Evolutionary conservation across 306 rosid species (phyloP), one percentile per base, ranked within the genome.

Genomic region (Trifolium fragiferum): DNA sequence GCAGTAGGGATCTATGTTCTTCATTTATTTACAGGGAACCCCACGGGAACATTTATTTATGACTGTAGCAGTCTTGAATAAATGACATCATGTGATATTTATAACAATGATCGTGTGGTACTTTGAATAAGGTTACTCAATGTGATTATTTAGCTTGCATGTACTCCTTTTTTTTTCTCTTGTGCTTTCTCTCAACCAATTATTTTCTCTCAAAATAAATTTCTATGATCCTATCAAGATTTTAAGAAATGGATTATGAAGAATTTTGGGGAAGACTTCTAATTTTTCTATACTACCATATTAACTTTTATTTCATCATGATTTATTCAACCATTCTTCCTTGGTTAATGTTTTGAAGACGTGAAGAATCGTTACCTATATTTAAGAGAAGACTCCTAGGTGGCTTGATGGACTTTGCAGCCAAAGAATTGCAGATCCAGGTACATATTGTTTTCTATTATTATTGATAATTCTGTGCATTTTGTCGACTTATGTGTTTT

Each of bases 331-430:
- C 74, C 20, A 19, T 70, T 70, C 60, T 81, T 78, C 68, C 76
- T 62, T 77, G 75, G 78, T 68, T 77, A 43, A 66, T 84, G 75
- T 69, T 81, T 86, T 87, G 78, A 83, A 94, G 99, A 82, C 95
- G 97, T 1, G 97, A 94, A 84, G 96, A 94, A 82, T 87, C 96
- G 0, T 81, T 94, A 73, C 96, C 99, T 49, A 85, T 90, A 78
- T 92, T 92, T 83, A 94, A 94, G 82, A 92, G 99, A 86, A 94
- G 95, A 83, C 88, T 94, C 78, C 84, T 94, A 70, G 88, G 96
- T 78, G 87, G 89, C 37, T 81, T 94, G 93, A 76, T 94, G 78
- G 97, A 94, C 82, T 92, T 94, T 68, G 85, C 99, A 4, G 88
- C 92, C 53, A 85, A 87, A 80, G 99, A 94, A 77, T 89, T 94